These are phyloP conservation scores for Liquidambar formosana DNA, from an alignment of 164 flowering plant genomes.

Conservation along the genomic window DNA sequence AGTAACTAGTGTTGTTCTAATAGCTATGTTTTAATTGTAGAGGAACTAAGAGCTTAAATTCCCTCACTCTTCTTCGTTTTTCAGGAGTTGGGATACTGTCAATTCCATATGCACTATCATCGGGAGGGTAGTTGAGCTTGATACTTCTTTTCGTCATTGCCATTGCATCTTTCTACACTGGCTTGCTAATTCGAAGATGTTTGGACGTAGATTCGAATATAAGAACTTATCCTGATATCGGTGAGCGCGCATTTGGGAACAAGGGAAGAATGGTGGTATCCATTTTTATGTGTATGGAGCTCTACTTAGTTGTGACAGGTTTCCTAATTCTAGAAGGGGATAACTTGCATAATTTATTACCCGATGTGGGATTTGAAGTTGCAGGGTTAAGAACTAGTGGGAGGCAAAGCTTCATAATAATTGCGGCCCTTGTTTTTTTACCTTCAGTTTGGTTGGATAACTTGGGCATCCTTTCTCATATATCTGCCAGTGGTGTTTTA, in stretches of 20 bases:
- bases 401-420: conserved; percentile 36
- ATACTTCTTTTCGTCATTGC: conserved; percentile 46
- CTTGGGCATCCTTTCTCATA: conserved; percentile 49
- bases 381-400: conserved; percentile 39
- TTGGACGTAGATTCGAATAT: conserved; percentile 54
- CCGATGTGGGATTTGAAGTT: conserved; percentile 31
- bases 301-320: conserved; percentile 64
- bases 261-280: conserved; percentile 52
- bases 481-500: conserved; percentile 75
- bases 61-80: neutral
- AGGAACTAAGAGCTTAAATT: neutral
- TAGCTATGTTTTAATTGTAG: too few relatives aligned
- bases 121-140: conserved; percentile 79
- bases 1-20: too few relatives aligned
- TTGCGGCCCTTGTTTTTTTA: conserved; percentile 59
- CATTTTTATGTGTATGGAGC: conserved; percentile 55
- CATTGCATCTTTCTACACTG: conserved; percentile 41
- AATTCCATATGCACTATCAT: conserved; percentile 59
- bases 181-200: conserved; percentile 50
- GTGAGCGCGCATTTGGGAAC: conserved; percentile 68
- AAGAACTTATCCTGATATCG: conserved; percentile 65
- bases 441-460: conserved; percentile 65
- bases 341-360: conserved; percentile 60
- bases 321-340: conserved; percentile 85
- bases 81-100: conserved; percentile 75